Conservation (phyloP, 2,329 filamentous ascomycete genomes). For the Helotiales sp. region DNA sequence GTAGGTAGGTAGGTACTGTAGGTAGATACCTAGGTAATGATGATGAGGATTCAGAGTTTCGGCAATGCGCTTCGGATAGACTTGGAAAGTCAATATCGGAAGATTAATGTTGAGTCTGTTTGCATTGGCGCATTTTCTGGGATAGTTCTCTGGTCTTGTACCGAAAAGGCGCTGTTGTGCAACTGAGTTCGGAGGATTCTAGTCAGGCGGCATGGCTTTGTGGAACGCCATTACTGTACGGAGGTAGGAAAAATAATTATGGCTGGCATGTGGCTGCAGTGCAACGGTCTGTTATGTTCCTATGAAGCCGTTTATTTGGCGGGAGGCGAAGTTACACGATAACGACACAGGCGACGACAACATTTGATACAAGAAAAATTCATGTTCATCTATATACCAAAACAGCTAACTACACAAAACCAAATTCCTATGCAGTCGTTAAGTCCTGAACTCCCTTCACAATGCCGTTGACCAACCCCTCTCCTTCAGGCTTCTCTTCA, state of each 20-base stretch:
- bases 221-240: not conserved
- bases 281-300: not conserved
- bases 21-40: no score
- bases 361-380: not conserved
- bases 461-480: slow-evolving; percentile 44
- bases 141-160: not conserved
- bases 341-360: not conserved
- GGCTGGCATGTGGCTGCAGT: not conserved
- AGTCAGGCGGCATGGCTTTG: not conserved
- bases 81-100: no score
- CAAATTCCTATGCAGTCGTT: slow-evolving; percentile 24
- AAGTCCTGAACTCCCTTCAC: slow-evolving; percentile 35
- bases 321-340: not conserved
- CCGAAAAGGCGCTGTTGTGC: not conserved
- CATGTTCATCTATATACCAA: not conserved
- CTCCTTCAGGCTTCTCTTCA: slow-evolving; percentile 28
- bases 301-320: not conserved
- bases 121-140: not conserved
- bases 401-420: slow-evolving; percentile 11
- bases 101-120: not conserved
- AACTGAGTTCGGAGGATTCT: not conserved
- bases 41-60: not conserved
- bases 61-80: not conserved
- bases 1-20: no score
- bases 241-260: not conserved